phyloP scores from a whole-genome alignment of 768 basidiomycete species.

The Tephrocybe sp. region DNA sequence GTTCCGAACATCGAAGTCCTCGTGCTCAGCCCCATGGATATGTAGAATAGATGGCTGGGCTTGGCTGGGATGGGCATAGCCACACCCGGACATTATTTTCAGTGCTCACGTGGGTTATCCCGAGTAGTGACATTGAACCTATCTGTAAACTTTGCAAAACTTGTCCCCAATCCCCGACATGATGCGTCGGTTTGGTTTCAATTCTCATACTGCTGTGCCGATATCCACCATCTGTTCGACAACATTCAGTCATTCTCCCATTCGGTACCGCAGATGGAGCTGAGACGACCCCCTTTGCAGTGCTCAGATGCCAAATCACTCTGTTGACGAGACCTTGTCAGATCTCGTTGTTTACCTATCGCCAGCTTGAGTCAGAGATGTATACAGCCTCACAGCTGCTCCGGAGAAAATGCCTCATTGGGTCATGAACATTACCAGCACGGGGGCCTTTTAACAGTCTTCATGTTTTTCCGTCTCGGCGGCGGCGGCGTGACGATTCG shows the following conservation, averaged over 20 bases:
- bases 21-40: too few relatives aligned
- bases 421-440: background rate
- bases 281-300: conserved; percentile 5
- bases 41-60: too few relatives aligned
- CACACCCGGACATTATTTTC: background rate
- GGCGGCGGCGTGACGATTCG: background rate
- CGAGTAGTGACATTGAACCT: conserved; percentile 1
- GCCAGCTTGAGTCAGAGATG: conserved; percentile 5
- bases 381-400: conserved; percentile 10
- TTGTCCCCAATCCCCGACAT: background rate
- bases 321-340: conserved; percentile 1
- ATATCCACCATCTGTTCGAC: conserved; percentile 15
- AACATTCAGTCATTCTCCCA: background rate
- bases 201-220: conserved; percentile 12
- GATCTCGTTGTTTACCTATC: conserved; percentile 6
- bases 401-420: background rate
- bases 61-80: background rate
- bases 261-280: conserved; percentile 13
- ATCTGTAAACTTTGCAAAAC: too few relatives aligned
- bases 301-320: conserved; percentile 6
- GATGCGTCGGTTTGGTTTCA: background rate
- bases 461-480: background rate
- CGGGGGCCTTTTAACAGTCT: background rate
- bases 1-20: too few relatives aligned
- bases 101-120: conserved; percentile 7